These are phyloP conservation scores for Pachysandra terminalis DNA, from an alignment of 164 flowering plant species.

Conservation along the genomic window DNA sequence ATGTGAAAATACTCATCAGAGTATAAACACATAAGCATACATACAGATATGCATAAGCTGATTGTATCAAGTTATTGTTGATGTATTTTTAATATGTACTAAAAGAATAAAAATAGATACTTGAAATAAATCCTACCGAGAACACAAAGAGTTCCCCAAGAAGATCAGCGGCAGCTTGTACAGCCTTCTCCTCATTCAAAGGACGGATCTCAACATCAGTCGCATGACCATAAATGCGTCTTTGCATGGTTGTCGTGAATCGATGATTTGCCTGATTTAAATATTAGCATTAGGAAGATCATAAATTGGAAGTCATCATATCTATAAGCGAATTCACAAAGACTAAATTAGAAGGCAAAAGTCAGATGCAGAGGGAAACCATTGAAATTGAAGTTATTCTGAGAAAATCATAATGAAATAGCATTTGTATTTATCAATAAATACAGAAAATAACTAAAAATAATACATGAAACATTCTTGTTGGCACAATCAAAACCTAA, in stretches of 20 bases:
- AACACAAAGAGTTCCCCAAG: slow-evolving; percentile 84
- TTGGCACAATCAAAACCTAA: no score
- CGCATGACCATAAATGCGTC: slow-evolving; percentile 79
- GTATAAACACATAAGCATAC: background rate
- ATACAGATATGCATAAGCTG: background rate
- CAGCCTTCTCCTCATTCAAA: slow-evolving; percentile 88
- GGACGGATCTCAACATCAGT: slow-evolving; percentile 85
- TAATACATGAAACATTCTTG: background rate
- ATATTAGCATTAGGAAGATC: background rate
- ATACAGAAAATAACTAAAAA: background rate
- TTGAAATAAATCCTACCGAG: slow-evolving; percentile 41
- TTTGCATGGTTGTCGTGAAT: slow-evolving; percentile 66
- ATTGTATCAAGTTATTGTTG: no score
- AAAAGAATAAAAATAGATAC: background rate
- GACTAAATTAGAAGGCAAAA: background rate
- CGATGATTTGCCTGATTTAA: slow-evolving; percentile 66
- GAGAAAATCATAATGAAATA: background rate
- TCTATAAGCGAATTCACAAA: background rate
- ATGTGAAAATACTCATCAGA: background rate
- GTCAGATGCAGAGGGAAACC: background rate
- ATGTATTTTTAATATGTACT: no score
- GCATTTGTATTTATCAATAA: background rate
- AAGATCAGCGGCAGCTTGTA: slow-evolving; percentile 85
- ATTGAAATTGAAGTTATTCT: background rate
- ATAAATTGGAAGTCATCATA: background rate